phyloP scores from a whole-genome alignment of 2,329 filamentous ascomycete genomes.

The Aspergillus novoparasiticus region DNA sequence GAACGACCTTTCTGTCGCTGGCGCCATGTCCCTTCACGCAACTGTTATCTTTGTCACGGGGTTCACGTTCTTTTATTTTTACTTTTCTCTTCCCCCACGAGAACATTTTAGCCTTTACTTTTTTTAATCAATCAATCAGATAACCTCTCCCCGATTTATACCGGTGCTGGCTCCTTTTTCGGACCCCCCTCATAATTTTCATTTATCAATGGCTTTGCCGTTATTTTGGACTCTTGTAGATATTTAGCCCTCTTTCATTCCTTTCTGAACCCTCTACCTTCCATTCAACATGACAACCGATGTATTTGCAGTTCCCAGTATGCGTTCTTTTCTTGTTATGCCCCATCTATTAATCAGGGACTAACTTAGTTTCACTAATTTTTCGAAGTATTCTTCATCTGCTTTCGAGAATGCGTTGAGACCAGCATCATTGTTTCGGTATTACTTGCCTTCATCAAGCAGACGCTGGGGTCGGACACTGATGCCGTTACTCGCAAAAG shows the following conservation, averaged over 20 bases:
- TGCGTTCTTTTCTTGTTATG: not conserved
- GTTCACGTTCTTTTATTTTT: not conserved
- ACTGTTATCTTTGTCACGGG: not conserved
- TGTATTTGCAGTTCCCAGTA: slow-evolving; percentile 21
- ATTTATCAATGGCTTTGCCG: not conserved
- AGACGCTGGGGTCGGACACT: slow-evolving; percentile 68
- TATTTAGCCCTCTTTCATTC: not conserved
- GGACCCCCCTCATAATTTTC: not conserved
- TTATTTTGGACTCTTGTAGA: not conserved
- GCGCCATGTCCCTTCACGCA: not conserved
- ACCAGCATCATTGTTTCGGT: slow-evolving; percentile 84
- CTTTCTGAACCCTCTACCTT: not conserved
- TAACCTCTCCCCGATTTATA: not conserved
- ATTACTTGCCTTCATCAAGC: slow-evolving; percentile 82
- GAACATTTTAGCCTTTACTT: not conserved
- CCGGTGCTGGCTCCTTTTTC: not conserved
- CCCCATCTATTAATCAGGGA: not conserved
- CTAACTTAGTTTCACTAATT: not conserved
- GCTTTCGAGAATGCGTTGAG: slow-evolving; percentile 83
- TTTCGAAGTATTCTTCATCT: slow-evolving; percentile 75
- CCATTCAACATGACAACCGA: slow-evolving; percentile 13
- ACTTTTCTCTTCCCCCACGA: not conserved
- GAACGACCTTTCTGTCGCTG: not conserved
- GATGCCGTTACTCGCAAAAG: slow-evolving; percentile 67
- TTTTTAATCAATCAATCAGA: slow-evolving; percentile 6